Evolutionary conservation across 1,139 yeast genomes (phyloP), one percentile per base, ranked within the genome.

Genomic region (Yamadazyma sp.): DNA sequence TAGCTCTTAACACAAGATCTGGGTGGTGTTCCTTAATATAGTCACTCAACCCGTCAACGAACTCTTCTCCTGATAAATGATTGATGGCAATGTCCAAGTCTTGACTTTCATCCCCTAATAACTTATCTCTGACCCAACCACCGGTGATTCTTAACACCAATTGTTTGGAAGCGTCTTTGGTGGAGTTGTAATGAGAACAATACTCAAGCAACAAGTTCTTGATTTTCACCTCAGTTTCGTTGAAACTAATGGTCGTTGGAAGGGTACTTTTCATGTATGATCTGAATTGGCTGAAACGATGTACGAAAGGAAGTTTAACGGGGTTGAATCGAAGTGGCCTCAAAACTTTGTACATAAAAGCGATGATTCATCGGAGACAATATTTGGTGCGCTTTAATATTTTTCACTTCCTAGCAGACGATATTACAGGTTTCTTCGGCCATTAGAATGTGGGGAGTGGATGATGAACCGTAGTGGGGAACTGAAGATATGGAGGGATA

Each of bases 41-140:
- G 20, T 69, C 67, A 42, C 77, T 76, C 42, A 92, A 64, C 15
- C 75, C 76, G 34, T 70, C 69, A 1, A 95, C 97, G 66, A 94
- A 92, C 31, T 81, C 82, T 55, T 86, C 88, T 1, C 99, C 99
- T 0, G 95, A 78, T 54, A 87, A 64, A 42, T 72, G 72, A 59
- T 92, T 89, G 42, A 94, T 77, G 6, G 97, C 98, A 40, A 92
- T 87, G 55, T 92, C 99, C 31, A 92, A 69, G 59, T 92, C 99
- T 55, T 92, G 82, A 39, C 94, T 83, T 24, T 78, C 81, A 36
- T 75, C 72, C 0, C 95, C 95, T 29, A 94, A 67, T 28, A 92
- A 66, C 64, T 92, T 92, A 61, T 92, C 99, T 53, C 99, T 75
- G 5, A 92, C 99, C 99, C 99, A 92, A 1, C 99, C 99, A 24